Base-by-base conservation (phyloP, 208 protist species). In the Leishmania gerbilli region DNA sequence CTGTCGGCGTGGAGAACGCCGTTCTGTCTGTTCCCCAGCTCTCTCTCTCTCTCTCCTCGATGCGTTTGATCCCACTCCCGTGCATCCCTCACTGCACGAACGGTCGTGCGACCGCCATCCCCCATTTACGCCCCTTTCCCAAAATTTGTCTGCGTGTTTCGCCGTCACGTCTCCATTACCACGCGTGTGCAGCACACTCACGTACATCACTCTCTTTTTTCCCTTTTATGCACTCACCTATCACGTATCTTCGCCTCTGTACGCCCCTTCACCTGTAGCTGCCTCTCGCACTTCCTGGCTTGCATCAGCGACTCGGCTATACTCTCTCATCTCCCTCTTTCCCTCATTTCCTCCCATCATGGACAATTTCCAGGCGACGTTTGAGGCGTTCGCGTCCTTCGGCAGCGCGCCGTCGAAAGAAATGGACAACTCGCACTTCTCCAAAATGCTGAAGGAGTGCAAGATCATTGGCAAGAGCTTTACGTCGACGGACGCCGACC, bases 371-470 rank as follows among this genome's bases (percentile, higher is more conserved):
- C 85, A 96, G 81, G 56, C 83, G 27, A 83, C 80, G 69, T 98
- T 98, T 71, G 92, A 96, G 80, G 88, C 88, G 34, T 98, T 98
- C 81, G 93, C 92, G 74, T 96, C 92, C 85, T 98, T 98, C 79
- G 95, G 95, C 80, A 82, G 86, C 45, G 95, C 92, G 17, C 84
- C 93, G 40, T 88, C 90, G 8, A 95, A 95, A 84, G 93, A 98
- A 45, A 98, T 98, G 93, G 92, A 96, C 86, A 98, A 98, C 85
- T 86, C 86, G 74, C 91, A 96, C 88, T 98, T 96, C 86, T 90
- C 92, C 83, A 98, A 98, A 88, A 96, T 98, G 92, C 89, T 96
- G 60, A 97, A 97, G 92, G 95, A 98, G 81, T 85, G 79, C 78
- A 97, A 96, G 84, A 94, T 98, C 85, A 95, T 98, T 64, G 92